Evolutionary conservation across 257 asterid species (phyloP), one percentile per base, ranked within the genome.

Genomic region (Gardenia jasminoides): DNA sequence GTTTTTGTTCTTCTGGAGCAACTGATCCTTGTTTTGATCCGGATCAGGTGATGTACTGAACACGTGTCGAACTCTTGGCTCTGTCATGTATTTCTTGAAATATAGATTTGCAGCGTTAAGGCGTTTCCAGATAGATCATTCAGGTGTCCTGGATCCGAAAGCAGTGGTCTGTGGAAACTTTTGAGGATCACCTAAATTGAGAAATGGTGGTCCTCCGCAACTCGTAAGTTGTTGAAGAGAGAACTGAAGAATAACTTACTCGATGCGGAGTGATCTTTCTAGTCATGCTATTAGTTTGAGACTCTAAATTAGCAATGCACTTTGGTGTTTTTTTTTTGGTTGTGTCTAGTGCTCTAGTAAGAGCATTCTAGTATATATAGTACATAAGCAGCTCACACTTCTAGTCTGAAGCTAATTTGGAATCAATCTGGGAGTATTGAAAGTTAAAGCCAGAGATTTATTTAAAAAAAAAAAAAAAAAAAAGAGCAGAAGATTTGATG

Each of bases 131-230:
- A 76, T 80, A 48, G 87, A 79, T 83, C 84, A 44, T 75, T 84
- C 84, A 78, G 87, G 88, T 86, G 86, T 67, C 84, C 68, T 78
- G 69, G 83, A 89, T 81, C 88, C 84, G 72, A 78, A 73, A 85
- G 82, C 77, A 71, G 22, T 78, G 89, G 83, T 82, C 64, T 67
- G 71, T 72, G 67, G 72, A 59, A 41, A 44, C 36, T 82, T 77
- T 46, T 74, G 68, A 77, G 61, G 80, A 69, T 82, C 19, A 30
- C 39, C 19, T 46, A 22, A 31, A 30, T 3, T 12, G 4, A 13
- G 30, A 28, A 15, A 9, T 59, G 77, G 82, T 84, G 85, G 83
- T 88, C 84, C 88, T 39, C 31, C 22, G 10, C 36, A 10, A 0
- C 74, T 30, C 68, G 7, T 8, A 17, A 6, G 41, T 50, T 22